Conservation (phyloP, 2,329 filamentous ascomycete species). For the Claviceps paspali region DNA sequence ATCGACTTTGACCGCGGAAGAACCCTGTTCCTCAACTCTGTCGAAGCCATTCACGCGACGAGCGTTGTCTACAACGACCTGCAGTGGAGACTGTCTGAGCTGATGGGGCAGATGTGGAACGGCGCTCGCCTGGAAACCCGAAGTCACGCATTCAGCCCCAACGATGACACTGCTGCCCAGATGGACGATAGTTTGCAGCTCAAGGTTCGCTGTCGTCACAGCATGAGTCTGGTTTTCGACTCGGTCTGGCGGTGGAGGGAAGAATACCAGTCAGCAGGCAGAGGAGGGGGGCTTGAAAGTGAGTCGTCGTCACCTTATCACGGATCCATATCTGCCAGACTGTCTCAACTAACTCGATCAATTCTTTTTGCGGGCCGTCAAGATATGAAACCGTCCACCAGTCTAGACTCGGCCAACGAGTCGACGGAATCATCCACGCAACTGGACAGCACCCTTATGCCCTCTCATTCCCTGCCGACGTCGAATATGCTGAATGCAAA, state of each 20-base stretch:
- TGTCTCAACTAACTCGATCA: no score
- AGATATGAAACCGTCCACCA: constrained; percentile 74
- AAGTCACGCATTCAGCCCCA: constrained; percentile 30
- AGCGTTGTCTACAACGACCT: constrained; percentile 68
- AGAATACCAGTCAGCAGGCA: constrained; percentile 57
- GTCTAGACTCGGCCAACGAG: constrained; percentile 64
- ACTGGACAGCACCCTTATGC: constrained; percentile 44
- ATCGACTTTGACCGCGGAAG: constrained; percentile 54
- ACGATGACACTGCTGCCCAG: constrained; percentile 32
- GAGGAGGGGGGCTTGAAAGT: constrained; percentile 59
- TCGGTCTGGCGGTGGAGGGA: constrained; percentile 77
- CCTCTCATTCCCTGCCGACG: constrained; percentile 22
- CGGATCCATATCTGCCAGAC: no score
- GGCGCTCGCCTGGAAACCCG: constrained; percentile 40
- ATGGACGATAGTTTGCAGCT: constrained; percentile 61
- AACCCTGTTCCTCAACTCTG: constrained; percentile 54
- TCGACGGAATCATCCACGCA: constrained; percentile 54
- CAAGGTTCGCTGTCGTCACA: constrained; percentile 70
- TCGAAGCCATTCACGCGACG: constrained; percentile 54
- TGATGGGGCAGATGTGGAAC: constrained; percentile 83
- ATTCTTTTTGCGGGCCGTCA: no score
- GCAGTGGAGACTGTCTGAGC: constrained; percentile 62
- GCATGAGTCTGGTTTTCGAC: constrained; percentile 74
- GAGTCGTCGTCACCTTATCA: no score
- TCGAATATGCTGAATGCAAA: constrained; percentile 33